Evolutionary conservation across 495 filamentous ascomycete species (phyloP).

Genomic region (Tuber umbilicatum): DNA sequence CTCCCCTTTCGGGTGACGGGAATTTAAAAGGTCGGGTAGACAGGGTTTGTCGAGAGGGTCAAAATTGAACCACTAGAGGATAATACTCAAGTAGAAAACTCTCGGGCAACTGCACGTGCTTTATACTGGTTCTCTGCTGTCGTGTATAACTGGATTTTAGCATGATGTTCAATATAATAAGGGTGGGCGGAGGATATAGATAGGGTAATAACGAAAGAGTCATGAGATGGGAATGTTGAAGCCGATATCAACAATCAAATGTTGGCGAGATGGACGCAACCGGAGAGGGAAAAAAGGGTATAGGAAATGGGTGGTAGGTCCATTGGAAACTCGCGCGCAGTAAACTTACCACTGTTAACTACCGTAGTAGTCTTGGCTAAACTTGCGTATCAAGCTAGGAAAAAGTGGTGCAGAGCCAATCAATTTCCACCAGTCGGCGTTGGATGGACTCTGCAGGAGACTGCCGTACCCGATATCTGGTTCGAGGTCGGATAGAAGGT

Average conservation of each 20-base stretch:
- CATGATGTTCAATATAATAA: background rate
- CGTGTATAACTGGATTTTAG: background rate
- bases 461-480: slow-evolving; percentile 1
- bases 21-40: background rate
- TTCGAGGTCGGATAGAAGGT: background rate
- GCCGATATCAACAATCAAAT: background rate
- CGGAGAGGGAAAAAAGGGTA: background rate
- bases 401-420: background rate
- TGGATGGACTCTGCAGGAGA: slow-evolving; percentile 5
- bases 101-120: background rate
- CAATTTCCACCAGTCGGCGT: slow-evolving; percentile 27
- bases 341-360: background rate
- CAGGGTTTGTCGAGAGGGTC: background rate
- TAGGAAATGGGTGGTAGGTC: background rate
- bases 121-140: background rate
- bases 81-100: background rate
- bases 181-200: background rate
- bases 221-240: slow-evolving; percentile 1
- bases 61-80: background rate
- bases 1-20: slow-evolving; percentile 14
- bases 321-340: background rate
- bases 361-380: background rate
- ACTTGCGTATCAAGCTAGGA: background rate
- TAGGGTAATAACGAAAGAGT: background rate
- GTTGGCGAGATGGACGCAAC: background rate